Percentiles rank a stretch among this genome's conserved stretches.
phyloP scores from a whole-genome alignment of 2,329 filamentous ascomycete genomes.

The Aspergillus clavatus region DNA sequence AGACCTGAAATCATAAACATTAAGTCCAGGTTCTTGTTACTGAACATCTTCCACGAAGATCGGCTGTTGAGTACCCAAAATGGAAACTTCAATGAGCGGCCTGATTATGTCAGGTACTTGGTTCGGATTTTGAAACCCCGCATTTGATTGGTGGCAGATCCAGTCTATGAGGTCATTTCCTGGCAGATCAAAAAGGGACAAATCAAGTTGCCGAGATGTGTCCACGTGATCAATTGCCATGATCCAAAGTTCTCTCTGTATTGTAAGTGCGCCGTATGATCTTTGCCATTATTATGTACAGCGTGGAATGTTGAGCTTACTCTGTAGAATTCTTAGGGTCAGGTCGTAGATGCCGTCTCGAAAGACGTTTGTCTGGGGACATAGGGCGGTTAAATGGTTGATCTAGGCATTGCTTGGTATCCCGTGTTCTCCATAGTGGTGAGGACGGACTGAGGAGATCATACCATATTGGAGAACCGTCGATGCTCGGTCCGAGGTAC shows the following conservation, averaged over 20 bases:
- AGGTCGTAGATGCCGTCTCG: background rate
- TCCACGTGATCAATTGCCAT: constrained; percentile 10
- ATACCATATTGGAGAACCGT: background rate
- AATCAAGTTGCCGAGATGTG: constrained; percentile 1
- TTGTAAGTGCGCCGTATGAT: background rate
- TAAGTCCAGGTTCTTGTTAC: background rate
- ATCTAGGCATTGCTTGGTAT: no score
- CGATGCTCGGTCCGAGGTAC: constrained; percentile 10
- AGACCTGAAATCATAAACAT: no score
- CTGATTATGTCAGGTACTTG: constrained; percentile 4
- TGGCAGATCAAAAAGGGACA: background rate
- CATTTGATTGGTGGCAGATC: constrained; percentile 8
- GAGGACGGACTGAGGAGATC: background rate
- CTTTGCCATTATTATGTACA: no score
- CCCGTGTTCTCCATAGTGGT: no score
- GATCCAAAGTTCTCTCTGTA: no score
- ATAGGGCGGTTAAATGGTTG: no score
- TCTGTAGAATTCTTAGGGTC: background rate
- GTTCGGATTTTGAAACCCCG: constrained; percentile 3
- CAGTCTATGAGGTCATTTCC: background rate
- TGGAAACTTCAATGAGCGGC: constrained; percentile 5
- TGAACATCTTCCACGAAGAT: background rate
- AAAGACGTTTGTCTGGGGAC: no score
- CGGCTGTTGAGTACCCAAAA: constrained; percentile 5
- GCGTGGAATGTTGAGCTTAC: background rate